Percentiles rank a stretch among this genome's conserved stretches.
phyloP scores from a whole-genome alignment of 345 rosid genomes.

The Eucalyptus tenuipes region DNA sequence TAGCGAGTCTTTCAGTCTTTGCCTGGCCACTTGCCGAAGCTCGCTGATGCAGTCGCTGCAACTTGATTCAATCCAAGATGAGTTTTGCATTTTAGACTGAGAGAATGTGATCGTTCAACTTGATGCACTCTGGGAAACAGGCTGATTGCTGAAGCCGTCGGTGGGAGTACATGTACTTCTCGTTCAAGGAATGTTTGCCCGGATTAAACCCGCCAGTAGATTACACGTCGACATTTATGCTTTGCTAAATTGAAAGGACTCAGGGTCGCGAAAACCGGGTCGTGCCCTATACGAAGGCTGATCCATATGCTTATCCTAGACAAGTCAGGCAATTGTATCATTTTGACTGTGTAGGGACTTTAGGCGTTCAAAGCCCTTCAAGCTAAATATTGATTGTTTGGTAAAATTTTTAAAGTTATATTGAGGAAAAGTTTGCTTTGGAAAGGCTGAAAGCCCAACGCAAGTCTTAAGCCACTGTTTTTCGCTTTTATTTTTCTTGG shows the following conservation, averaged over 20 bases:
- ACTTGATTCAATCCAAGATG: not conserved
- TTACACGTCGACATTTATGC: not conserved
- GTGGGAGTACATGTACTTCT: not conserved
- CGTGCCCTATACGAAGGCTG: not conserved
- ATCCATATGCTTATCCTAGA: not conserved
- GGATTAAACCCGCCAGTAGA: not conserved
- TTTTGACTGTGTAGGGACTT: too few relatives aligned
- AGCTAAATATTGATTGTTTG: too few relatives aligned
- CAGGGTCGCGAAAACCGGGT: not conserved
- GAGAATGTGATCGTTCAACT: not conserved
- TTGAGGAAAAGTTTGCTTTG: too few relatives aligned
- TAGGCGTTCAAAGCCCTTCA: too few relatives aligned
- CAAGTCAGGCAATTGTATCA: not conserved
- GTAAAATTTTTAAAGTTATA: too few relatives aligned
- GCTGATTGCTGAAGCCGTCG: not conserved
- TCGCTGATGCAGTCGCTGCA: not conserved
- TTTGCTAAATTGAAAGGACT: not conserved
- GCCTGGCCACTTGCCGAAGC: not conserved
- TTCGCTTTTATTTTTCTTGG: too few relatives aligned
- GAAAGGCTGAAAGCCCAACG: too few relatives aligned
- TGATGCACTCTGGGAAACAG: not conserved
- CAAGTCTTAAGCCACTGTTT: too few relatives aligned
- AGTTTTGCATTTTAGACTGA: not conserved
- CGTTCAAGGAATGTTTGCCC: not conserved
- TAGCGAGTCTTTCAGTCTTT: not conserved